Evolutionary conservation across 1,284 basidiomycete species (phyloP).

Genomic region (Rhodotorula glutinis): DNA sequence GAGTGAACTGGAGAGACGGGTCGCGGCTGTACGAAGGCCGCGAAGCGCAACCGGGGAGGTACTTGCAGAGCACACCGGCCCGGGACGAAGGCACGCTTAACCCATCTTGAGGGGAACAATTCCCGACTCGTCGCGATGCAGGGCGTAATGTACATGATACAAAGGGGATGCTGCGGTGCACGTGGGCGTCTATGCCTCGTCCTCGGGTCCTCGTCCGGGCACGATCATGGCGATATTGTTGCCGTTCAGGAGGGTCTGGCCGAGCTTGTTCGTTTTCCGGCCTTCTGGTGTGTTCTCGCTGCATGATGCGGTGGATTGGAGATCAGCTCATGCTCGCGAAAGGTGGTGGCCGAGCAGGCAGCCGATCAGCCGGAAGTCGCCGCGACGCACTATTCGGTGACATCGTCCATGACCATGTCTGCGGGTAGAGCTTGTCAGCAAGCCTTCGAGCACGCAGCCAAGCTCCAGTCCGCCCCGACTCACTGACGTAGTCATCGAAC

Average conservation of each 20-base stretch:
- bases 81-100: too few species aligned
- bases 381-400: constrained; percentile 77
- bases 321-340: too few species aligned
- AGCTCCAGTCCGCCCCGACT: constrained; percentile 53
- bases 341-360: not conserved
- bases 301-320: constrained; percentile 7
- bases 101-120: too few species aligned
- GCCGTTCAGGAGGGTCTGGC: constrained; percentile 90
- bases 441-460: not conserved
- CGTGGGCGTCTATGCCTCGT: too few species aligned
- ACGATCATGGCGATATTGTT: constrained; percentile 96
- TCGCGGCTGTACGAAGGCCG: too few species aligned
- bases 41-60: too few species aligned
- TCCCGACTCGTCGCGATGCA: too few species aligned
- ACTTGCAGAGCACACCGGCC: too few species aligned
- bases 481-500: constrained; percentile 99
- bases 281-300: constrained; percentile 80
- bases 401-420: constrained; percentile 99
- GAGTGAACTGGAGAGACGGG: too few species aligned
- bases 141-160: too few species aligned
- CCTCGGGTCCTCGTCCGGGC: constrained; percentile 31
- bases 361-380: not conserved
- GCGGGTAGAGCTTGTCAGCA: not conserved
- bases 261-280: constrained; percentile 72
- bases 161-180: too few species aligned